Evolutionary conservation across 371 early-diverging fungal species (phyloP).

Genomic region (Zancudomyces culisetae): DNA sequence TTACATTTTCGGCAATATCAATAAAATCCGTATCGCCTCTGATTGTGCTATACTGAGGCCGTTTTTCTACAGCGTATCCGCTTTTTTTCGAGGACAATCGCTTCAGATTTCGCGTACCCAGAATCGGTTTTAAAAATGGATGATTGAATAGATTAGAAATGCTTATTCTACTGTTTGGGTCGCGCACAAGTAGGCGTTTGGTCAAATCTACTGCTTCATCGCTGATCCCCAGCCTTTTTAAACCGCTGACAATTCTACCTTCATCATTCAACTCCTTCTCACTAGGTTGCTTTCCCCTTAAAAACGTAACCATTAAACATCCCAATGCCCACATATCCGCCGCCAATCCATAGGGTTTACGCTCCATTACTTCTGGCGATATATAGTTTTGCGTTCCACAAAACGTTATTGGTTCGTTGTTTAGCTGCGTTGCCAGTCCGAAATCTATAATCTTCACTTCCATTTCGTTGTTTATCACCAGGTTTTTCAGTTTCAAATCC

Average conservation of each 20-base stretch:
- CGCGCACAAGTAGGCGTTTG: conserved; percentile 7
- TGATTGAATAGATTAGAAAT: conserved; percentile 17
- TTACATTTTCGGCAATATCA: not conserved
- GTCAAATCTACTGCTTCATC: conserved; percentile 12
- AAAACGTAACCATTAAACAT: conserved; percentile 87
- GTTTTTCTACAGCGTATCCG: not conserved
- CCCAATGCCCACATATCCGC: conserved; percentile 96
- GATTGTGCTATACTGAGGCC: not conserved
- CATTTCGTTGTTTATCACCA: conserved; percentile 46
- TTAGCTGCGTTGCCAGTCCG: conserved; percentile 76
- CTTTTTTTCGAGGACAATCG: not conserved
- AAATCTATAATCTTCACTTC: conserved; percentile 78
- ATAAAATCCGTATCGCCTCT: not conserved
- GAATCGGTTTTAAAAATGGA: conserved; percentile 17
- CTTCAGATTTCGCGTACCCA: conserved; percentile 1
- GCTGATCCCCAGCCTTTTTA: conserved; percentile 7
- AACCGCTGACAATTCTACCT: conserved; percentile 1
- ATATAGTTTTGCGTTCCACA: conserved; percentile 96
- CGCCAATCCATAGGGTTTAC: conserved; percentile 36
- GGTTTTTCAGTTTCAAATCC: conserved; percentile 71
- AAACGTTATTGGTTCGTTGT: conserved; percentile 51
- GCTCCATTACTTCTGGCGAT: conserved; percentile 87
- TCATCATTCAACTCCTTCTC: conserved; percentile 35
- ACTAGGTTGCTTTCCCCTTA: conserved; percentile 76
- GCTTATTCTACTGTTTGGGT: conserved; percentile 14